A percentile compares a stretch with the other conserved stretches of the same genome.
phyloP scores from a whole-genome alignment of 1,284 basidiomycete genomes.

The Cerioporus squamosus region DNA sequence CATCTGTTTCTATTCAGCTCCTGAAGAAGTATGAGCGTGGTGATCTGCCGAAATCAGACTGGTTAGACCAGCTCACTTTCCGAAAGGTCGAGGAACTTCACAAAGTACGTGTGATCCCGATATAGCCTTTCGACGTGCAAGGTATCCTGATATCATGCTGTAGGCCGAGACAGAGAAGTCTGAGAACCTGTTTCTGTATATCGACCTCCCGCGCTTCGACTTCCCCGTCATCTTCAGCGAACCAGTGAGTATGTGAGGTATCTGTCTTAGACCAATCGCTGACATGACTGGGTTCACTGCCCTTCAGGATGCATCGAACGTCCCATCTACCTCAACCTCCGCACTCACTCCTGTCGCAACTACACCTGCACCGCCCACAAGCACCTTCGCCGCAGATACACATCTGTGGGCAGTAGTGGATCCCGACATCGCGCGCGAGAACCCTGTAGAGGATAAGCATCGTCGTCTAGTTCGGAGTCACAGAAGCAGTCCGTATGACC shows the following conservation, averaged over 20 bases:
- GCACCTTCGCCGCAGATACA: slow-evolving; percentile 62
- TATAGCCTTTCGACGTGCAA: not conserved
- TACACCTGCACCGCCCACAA: slow-evolving; percentile 43
- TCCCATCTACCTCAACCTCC: slow-evolving; percentile 42
- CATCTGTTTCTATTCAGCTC: slow-evolving; percentile 53
- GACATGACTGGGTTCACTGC: not conserved
- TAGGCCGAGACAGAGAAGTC: slow-evolving; percentile 89
- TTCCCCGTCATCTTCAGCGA: slow-evolving; percentile 98
- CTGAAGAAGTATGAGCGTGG: slow-evolving; percentile 97
- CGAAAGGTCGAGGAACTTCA: slow-evolving; percentile 94
- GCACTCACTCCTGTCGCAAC: slow-evolving; percentile 37
- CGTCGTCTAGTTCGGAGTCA: slow-evolving; percentile 94
- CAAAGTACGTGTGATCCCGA: slow-evolving; percentile 59
- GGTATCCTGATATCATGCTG: not conserved
- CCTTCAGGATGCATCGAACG: slow-evolving; percentile 38
- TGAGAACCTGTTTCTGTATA: slow-evolving; percentile 89
- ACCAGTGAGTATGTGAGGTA: slow-evolving; percentile 51
- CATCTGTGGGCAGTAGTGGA: slow-evolving; percentile 91
- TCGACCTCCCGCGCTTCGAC: slow-evolving; percentile 97
- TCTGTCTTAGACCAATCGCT: not conserved
- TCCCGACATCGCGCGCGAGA: slow-evolving; percentile 88
- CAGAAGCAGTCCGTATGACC: slow-evolving; percentile 91
- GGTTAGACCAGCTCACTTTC: slow-evolving; percentile 94
- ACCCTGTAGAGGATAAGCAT: slow-evolving; percentile 98
- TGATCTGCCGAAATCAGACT: slow-evolving; percentile 92